phyloP scores from a whole-genome alignment of 306 rosid species.

The Amphicarpaea edgeworthii region DNA sequence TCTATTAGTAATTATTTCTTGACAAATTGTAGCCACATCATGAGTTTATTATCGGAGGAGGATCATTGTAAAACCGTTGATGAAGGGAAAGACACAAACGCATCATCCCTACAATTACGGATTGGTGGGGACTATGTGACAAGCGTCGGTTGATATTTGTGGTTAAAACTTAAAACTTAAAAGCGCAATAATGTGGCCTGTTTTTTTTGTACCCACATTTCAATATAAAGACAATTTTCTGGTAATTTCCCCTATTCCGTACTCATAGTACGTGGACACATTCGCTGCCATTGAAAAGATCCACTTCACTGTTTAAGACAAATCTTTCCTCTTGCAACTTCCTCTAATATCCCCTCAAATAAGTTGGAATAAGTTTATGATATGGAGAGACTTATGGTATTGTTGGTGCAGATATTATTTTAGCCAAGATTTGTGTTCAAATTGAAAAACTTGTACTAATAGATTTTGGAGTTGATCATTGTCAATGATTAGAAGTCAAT shows the following conservation, averaged over 20 bases:
- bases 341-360: background rate
- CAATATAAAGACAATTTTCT: background rate
- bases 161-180: no score
- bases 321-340: background rate
- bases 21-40: background rate
- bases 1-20: background rate
- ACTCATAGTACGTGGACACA: conserved; percentile 24
- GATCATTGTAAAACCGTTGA: background rate
- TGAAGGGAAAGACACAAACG: background rate
- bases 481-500: no score
- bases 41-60: background rate
- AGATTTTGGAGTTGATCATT: no score
- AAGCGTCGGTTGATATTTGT: background rate
- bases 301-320: background rate
- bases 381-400: no score
- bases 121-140: background rate
- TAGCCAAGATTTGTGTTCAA: no score
- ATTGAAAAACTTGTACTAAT: no score
- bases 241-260: background rate
- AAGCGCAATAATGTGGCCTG: background rate
- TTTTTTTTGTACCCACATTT: conserved; percentile 4
- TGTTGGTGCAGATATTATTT: no score
- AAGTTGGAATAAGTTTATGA: no score
- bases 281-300: conserved; percentile 16
- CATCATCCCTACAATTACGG: conserved; percentile 19